Conservation (phyloP, 208 protist genomes). For the Trichomonas gallinae region DNA sequence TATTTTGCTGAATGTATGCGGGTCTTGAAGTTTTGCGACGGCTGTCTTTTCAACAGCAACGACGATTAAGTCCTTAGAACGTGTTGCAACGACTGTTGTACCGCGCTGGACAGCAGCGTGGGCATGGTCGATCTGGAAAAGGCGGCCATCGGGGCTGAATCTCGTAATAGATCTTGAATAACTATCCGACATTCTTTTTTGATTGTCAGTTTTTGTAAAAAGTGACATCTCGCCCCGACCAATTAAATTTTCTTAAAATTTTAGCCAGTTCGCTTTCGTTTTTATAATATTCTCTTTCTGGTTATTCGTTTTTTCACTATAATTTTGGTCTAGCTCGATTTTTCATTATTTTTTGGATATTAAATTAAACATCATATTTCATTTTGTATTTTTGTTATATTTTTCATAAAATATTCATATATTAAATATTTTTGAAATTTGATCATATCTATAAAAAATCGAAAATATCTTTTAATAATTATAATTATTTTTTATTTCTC, state of each 20-base stretch:
- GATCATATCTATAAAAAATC: no score
- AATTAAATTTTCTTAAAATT: background rate
- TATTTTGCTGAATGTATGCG: conserved; percentile 95
- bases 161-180: conserved; percentile 86
- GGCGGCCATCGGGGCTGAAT: conserved; percentile 99
- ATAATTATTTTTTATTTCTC: no score
- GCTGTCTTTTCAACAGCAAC: conserved; percentile 95
- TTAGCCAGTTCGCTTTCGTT: background rate
- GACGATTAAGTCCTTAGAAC: conserved; percentile 62
- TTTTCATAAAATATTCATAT: no score
- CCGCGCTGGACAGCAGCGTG: conserved; percentile 97
- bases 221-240: background rate
- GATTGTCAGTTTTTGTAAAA: background rate
- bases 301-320: no score
- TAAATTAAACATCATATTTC: no score
- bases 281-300: background rate
- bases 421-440: no score
- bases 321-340: no score
- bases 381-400: no score
- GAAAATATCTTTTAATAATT: no score
- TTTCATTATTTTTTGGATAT: no score
- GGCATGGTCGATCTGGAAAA: conserved; percentile 99
- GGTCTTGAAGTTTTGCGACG: conserved; percentile 91
- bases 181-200: background rate
- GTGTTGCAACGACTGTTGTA: conserved; percentile 55